These are phyloP conservation scores for Prunus davidiana DNA, from an alignment of 306 rosid species.

Conservation along the genomic window DNA sequence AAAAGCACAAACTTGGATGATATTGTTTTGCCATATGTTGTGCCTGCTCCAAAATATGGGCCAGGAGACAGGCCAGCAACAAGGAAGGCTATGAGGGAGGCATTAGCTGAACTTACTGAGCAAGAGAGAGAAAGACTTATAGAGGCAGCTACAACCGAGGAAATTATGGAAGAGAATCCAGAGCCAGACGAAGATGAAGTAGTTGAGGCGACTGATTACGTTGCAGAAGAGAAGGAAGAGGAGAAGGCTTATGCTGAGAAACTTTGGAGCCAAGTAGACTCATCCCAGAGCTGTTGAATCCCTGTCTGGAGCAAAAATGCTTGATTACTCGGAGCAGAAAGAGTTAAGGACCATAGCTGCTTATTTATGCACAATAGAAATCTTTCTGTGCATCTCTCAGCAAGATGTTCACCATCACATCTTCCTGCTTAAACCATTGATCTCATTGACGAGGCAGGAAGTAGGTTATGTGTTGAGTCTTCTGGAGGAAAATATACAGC, in stretches of 20 bases:
- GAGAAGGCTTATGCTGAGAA: slow-evolving; percentile 68
- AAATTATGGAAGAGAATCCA: slow-evolving; percentile 50
- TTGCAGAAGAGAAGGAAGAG: slow-evolving; percentile 68
- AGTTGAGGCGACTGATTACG: slow-evolving; percentile 39
- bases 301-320: background rate
- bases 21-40: slow-evolving; percentile 66
- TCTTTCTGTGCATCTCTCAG: background rate
- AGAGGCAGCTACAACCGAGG: slow-evolving; percentile 29
- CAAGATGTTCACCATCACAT: background rate
- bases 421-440: background rate
- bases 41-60: slow-evolving; percentile 79
- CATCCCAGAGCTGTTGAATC: slow-evolving; percentile 41
- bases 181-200: slow-evolving; percentile 49
- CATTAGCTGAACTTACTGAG: slow-evolving; percentile 43
- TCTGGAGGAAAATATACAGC: background rate
- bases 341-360: background rate
- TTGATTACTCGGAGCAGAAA: background rate
- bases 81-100: slow-evolving; percentile 71
- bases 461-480: background rate
- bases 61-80: slow-evolving; percentile 74
- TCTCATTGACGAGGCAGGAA: background rate
- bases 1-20: slow-evolving; percentile 43
- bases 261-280: slow-evolving; percentile 71
- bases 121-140: slow-evolving; percentile 30
- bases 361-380: background rate